A percentile compares a stretch with the other conserved stretches of the same genome.
Conservation (phyloP, 306 rosid species). For the barrel medic (Medicago truncatula) region DNA sequence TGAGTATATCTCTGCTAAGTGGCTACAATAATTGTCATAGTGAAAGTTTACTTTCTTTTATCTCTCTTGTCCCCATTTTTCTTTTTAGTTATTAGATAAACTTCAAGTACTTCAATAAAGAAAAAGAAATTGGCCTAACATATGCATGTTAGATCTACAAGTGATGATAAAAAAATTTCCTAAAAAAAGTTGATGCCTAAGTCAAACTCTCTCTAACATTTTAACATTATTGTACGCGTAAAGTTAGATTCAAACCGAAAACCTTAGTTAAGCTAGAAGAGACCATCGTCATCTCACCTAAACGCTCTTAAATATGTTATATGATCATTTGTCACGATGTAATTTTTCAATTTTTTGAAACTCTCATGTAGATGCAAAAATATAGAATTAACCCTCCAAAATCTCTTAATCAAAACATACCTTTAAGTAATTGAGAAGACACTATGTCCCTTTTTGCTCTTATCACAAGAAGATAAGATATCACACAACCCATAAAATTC, state of each 20-base stretch:
- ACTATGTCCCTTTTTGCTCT: not conserved
- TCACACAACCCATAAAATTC: not conserved
- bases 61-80: not conserved
- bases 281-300: too few relatives aligned
- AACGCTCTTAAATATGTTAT: too few relatives aligned
- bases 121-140: not conserved
- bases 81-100: conserved; percentile 4
- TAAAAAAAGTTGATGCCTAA: too few relatives aligned
- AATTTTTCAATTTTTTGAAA: too few relatives aligned
- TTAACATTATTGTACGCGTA: too few relatives aligned
- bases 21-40: conserved; percentile 29
- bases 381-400: too few relatives aligned
- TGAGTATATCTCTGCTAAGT: not conserved
- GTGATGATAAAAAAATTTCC: not conserved
- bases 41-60: conserved; percentile 15
- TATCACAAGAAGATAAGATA: conserved; percentile 37
- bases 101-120: not conserved
- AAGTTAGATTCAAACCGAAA: too few relatives aligned
- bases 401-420: too few relatives aligned
- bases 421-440: conserved; percentile 3
- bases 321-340: too few relatives aligned
- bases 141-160: not conserved
- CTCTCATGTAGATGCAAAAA: too few relatives aligned
- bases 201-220: too few relatives aligned
- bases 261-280: too few relatives aligned